Conservation (phyloP, 129 eudicot genomes). For the Solidago caesia region DNA sequence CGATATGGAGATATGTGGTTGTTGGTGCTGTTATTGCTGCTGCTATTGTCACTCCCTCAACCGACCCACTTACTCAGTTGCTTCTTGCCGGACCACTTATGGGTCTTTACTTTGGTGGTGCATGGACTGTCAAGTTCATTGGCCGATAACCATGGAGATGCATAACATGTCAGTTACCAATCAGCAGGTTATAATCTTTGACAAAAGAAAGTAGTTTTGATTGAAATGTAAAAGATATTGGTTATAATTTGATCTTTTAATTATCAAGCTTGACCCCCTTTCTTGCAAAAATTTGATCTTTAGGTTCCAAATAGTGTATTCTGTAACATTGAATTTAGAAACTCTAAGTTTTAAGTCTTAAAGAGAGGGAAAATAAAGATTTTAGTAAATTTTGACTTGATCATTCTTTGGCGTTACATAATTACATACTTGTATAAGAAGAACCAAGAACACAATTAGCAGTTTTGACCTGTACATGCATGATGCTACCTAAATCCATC, state of each 20-base stretch:
- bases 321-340: background rate
- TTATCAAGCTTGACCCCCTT: too few species aligned
- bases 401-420: too few species aligned
- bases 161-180: too few species aligned
- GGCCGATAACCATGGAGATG: conserved; percentile 45
- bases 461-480: too few species aligned
- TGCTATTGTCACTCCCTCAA: conserved; percentile 92
- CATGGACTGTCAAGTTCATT: conserved; percentile 69
- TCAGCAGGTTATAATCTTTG: background rate
- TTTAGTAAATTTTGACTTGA: too few species aligned
- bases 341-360: background rate
- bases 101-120: conserved; percentile 96
- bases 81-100: conserved; percentile 93
- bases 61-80: conserved; percentile 91
- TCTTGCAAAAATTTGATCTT: too few species aligned
- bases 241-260: background rate
- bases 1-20: conserved; percentile 97
- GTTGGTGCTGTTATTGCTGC: conserved; percentile 95
- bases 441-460: too few species aligned
- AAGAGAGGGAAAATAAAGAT: background rate
- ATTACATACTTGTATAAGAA: too few species aligned
- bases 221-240: conserved; percentile 12
- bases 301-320: background rate
- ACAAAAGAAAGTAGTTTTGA: conserved; percentile 1
- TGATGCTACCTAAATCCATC: too few species aligned